Evolutionary conservation across 2,329 filamentous ascomycete genomes (phyloP).

Genomic region (Beauveria pseudobassiana): DNA sequence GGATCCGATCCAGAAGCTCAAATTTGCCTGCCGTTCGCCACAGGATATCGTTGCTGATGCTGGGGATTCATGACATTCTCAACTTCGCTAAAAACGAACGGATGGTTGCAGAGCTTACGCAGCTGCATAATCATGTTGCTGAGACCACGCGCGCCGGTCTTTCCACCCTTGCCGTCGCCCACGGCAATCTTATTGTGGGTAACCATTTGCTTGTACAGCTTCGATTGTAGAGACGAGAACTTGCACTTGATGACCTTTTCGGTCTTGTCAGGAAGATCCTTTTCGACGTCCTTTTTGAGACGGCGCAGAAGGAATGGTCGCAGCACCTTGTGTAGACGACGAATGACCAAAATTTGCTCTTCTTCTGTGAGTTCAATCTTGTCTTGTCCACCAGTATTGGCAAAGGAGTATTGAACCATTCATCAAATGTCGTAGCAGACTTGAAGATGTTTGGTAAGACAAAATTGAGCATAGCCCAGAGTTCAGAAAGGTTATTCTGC

Average conservation of each 20-base stretch:
- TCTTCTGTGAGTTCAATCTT: constrained; percentile 99
- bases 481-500: constrained; percentile 91
- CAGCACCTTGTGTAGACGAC: constrained; percentile 94
- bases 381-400: constrained; percentile 94
- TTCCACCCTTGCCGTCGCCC: constrained; percentile 90
- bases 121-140: constrained; percentile 99
- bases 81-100: constrained; percentile 96
- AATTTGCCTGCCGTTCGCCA: constrained; percentile 98
- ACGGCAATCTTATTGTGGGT: constrained; percentile 92
- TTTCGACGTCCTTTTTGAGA: constrained; percentile 99
- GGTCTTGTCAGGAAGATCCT: constrained; percentile 96
- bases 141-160: constrained; percentile 85
- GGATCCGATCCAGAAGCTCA: constrained; percentile 81
- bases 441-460: constrained; percentile 98
- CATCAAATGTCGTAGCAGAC: constrained; percentile 95
- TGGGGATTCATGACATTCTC: constrained; percentile 97
- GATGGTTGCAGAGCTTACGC: constrained; percentile 97
- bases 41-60: constrained; percentile 81
- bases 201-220: constrained; percentile 95
- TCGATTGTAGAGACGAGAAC: constrained; percentile 88
- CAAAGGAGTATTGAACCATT: constrained; percentile 99
- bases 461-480: constrained; percentile 98
- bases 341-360: constrained; percentile 97
- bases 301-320: constrained; percentile 94
- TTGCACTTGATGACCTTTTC: constrained; percentile 99